Evolutionary conservation across 805 yeast genomes (phyloP), one percentile per base, ranked within the genome.

Genomic region (Hanseniaspora taiwanica): DNA sequence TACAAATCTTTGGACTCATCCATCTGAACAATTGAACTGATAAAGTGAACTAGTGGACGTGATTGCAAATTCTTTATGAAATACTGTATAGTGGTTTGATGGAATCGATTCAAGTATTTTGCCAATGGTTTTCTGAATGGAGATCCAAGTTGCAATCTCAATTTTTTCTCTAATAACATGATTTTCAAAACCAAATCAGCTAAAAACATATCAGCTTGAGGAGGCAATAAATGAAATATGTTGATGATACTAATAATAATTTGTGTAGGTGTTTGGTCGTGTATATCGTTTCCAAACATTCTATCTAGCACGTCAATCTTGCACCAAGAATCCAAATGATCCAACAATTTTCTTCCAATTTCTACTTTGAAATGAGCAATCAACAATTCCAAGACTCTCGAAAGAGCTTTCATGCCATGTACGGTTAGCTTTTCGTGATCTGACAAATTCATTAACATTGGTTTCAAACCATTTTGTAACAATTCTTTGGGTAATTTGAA

Each of bases 251-350:
- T 94, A 48, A 81, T 82, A 35, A 91, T 85, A 31, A 89, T 82
- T 52, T 82, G 81, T 10, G 93, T 82, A 0, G 86, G 82, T 27
- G 76, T 78, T 48, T 87, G 87, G 47, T 76, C 79, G 24, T 74
- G 80, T 42, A 93, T 69, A 44, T 82, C 94, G 48, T 79, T 84
- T 4, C 79, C 78, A 1, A 96, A 78, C 34, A 83, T 72, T 46
- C 77, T 74, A 42, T 85, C 76, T 31, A 93, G 59, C 1, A 82
- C 73, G 21, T 74, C 72, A 2, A 91, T 84, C 50, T 83, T 87
- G 0, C 96, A 94, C 94, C 96, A 87, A 0, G 96, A 95, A 72
- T 79, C 81, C 47, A 91, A 66, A 59, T 91, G 98, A 54, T 91
- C 97, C 24, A 93, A 68, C 39, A 91, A 63, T 52, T 91, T 91